phyloP scores from a whole-genome alignment of 2,329 filamentous ascomycete genomes.

The Macrophomina phaseolina region DNA sequence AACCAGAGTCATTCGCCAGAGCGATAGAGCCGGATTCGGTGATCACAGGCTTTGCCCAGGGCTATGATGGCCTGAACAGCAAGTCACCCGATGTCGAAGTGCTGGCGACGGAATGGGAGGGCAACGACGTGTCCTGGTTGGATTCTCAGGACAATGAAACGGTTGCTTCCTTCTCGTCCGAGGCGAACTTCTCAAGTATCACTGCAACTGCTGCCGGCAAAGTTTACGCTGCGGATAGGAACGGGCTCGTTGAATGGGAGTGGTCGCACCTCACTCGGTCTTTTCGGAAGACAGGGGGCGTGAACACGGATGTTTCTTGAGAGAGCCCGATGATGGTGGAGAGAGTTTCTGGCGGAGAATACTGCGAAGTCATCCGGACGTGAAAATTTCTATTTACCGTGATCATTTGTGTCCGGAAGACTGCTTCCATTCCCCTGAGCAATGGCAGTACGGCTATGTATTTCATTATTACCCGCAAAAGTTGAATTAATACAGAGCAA shows the following conservation, averaged over 20 bases:
- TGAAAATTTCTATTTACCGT: no score
- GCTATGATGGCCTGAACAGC: background rate
- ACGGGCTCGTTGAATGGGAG: background rate
- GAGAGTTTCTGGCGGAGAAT: no score
- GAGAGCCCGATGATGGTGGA: no score
- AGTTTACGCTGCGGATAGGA: background rate
- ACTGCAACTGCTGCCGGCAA: background rate
- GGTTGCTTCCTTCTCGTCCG: background rate
- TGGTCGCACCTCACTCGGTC: background rate
- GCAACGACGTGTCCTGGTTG: background rate
- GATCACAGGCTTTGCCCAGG: background rate
- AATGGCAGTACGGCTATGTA: no score
- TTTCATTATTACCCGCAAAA: no score
- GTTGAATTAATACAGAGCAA: no score
- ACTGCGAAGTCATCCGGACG: no score
- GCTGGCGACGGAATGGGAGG: background rate
- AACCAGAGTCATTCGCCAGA: background rate
- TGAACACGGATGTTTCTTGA: background rate
- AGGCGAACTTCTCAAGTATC: background rate
- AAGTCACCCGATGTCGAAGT: background rate
- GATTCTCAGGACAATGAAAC: background rate
- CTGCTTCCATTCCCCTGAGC: no score
- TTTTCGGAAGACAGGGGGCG: background rate
- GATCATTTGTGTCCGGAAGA: no score
- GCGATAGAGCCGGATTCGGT: background rate